Conservation (phyloP, 805 yeast genomes). For the Saccharomycopsis capsularis region DNA sequence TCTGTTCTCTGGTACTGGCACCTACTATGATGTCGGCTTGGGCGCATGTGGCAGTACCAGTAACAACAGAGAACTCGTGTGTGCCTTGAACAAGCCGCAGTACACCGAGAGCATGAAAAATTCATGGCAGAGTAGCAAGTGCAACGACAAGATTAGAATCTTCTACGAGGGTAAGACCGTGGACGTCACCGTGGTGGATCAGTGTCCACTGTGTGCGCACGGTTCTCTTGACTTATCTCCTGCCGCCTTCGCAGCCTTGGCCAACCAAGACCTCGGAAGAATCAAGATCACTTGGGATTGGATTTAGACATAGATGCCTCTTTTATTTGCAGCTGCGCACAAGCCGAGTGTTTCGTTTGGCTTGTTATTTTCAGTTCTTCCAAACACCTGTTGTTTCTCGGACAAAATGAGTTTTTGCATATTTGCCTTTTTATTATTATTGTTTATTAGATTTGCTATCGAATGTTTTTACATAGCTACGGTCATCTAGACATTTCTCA, state of each 20-base stretch:
- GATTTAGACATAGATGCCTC: too few relatives aligned
- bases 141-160: constrained; percentile 45
- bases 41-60: constrained; percentile 15
- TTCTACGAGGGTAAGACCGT: constrained; percentile 42
- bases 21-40: constrained; percentile 31
- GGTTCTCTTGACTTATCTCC: constrained; percentile 48
- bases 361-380: too few relatives aligned
- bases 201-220: constrained; percentile 43
- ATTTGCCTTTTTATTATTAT: too few relatives aligned
- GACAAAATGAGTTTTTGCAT: too few relatives aligned
- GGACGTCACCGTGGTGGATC: constrained; percentile 46
- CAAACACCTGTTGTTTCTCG: too few relatives aligned
- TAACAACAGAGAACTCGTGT: constrained; percentile 28
- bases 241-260: constrained; percentile 42
- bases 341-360: too few relatives aligned
- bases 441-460: too few relatives aligned
- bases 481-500: too few relatives aligned
- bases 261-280: constrained; percentile 27
- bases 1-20: constrained; percentile 25
- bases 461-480: too few relatives aligned
- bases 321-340: too few relatives aligned
- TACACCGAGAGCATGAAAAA: constrained; percentile 26
- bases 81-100: constrained; percentile 41
- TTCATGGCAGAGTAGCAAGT: constrained; percentile 33
- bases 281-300: constrained; percentile 13